phyloP scores from a whole-genome alignment of 1,284 basidiomycete genomes.

The Ganoderma sinense region DNA sequence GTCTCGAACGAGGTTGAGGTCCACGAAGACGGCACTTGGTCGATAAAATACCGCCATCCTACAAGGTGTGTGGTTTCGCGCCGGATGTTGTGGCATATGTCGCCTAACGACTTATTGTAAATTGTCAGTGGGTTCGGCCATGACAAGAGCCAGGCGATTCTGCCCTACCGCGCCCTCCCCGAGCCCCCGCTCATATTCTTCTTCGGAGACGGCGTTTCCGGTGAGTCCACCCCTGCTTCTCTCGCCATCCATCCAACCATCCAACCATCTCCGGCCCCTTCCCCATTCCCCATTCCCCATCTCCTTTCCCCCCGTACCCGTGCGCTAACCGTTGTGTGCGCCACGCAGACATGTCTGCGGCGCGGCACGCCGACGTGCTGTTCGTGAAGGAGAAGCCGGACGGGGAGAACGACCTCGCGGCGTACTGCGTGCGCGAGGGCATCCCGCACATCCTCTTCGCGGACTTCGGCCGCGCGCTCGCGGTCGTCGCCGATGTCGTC shows the following conservation, averaged over 20 bases:
- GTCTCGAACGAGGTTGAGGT: constrained; percentile 88
- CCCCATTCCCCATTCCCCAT: no score
- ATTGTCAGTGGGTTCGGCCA: constrained; percentile 80
- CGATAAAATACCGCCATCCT: constrained; percentile 89
- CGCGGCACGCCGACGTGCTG: constrained; percentile 87
- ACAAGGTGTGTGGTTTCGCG: constrained; percentile 76
- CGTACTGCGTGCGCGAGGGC: constrained; percentile 75
- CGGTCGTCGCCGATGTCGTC: constrained; percentile 72
- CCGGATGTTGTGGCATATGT: no score
- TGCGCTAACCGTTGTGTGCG: no score
- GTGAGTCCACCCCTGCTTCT: constrained; percentile 46
- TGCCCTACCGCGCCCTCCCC: constrained; percentile 80
- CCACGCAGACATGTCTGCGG: constrained; percentile 89
- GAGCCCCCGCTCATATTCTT: constrained; percentile 88
- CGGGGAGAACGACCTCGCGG: constrained; percentile 86
- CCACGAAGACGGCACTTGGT: constrained; percentile 78
- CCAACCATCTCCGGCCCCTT: not conserved
- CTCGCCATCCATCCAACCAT: not conserved
- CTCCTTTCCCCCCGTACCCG: no score
- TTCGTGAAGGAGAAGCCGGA: constrained; percentile 87
- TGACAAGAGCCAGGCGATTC: constrained; percentile 92
- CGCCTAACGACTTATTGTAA: not conserved
- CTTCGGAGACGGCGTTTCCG: constrained; percentile 95
- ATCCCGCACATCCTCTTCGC: constrained; percentile 75
- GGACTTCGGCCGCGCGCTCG: constrained; percentile 69